Evolutionary conservation across 495 filamentous ascomycete species (phyloP).

Genomic region (Bathelium albidoporum): DNA sequence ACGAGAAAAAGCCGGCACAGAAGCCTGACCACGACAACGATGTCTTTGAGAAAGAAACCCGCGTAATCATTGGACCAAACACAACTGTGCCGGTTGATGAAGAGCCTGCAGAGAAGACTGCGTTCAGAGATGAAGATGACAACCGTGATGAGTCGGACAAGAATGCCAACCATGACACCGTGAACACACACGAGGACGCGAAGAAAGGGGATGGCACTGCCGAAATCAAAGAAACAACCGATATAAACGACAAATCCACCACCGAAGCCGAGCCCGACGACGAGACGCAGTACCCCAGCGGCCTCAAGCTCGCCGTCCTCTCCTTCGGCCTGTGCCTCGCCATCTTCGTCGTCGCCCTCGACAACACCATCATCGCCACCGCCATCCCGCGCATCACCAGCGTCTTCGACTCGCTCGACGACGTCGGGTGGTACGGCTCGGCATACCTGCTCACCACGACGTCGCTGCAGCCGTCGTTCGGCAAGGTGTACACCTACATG

Average conservation of each 20-base stretch:
- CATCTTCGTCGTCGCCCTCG: conserved; percentile 29
- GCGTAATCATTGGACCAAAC: conserved; percentile 1
- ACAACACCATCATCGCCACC: conserved; percentile 30
- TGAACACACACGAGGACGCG: background rate
- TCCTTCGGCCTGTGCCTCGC: conserved; percentile 14
- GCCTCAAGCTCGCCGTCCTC: conserved; percentile 10
- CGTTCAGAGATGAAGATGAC: no score
- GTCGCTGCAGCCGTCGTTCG: conserved; percentile 28
- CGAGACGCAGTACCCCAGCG: conserved; percentile 8
- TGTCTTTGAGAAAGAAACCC: background rate
- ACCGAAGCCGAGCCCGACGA: conserved; percentile 4
- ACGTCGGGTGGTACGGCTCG: conserved; percentile 34
- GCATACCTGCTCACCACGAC: conserved; percentile 29
- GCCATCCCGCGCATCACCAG: conserved; percentile 30
- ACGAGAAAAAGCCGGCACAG: background rate
- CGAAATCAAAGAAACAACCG: background rate
- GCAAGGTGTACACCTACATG: conserved; percentile 31
- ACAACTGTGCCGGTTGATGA: background rate
- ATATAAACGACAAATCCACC: background rate
- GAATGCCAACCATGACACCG: background rate
- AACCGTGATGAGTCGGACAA: no score
- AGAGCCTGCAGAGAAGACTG: background rate
- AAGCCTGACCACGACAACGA: background rate
- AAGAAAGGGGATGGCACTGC: background rate
- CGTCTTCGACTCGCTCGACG: conserved; percentile 28